Evolutionary conservation across 306 rosid species (phyloP), one percentile per base, ranked within the genome.

Genomic region (Carpinus viminea): DNA sequence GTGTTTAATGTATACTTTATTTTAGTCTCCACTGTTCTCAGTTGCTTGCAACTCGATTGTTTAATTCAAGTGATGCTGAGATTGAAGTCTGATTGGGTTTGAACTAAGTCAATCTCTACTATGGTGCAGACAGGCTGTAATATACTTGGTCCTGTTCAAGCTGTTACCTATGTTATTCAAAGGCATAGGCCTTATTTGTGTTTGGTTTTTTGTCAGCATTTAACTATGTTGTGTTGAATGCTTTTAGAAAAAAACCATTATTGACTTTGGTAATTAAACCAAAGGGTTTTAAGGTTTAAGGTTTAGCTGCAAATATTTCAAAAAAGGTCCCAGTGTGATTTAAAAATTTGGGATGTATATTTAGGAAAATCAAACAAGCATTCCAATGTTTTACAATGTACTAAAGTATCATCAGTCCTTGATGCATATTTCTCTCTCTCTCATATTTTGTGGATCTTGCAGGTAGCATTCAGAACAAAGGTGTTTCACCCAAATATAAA

Each of bases 401-500:
- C 46, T 4, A n/a, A 66, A 41, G 51, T n/a, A 4, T 41, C 51
- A 38, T 68, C 51, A 41, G 36, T 64, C 47, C 7, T 64, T 16
- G 17, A 72, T 52, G 43, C 1, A 24, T 73, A 13, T 48, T 70
- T 74, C 15, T 7, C 51, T 1, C 69, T 56, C 64, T 54, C 60
- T 72, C 68, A 77, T 20, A 60, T 52, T 54, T 69, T 74, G 41
- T 74, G 86, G 28, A 76, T 75, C 76, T 60, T 84, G 79, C 90
- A 93, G 98, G 98, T 93, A 87, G 98, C 98, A 82, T 93, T 93
- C 82, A 91, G 98, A 88, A 93, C 98, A 16, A 93, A 93, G 90
- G 98, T 93, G 57, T 93, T 93, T 87, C 98, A 93, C 91, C 98
- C 98, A 41, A 93, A 93, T 80, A 91, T 93, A n/a, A 93, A 93